These are phyloP conservation scores for Pichia sp. DNA, from an alignment of 1,139 yeast species.

Conservation along the genomic window DNA sequence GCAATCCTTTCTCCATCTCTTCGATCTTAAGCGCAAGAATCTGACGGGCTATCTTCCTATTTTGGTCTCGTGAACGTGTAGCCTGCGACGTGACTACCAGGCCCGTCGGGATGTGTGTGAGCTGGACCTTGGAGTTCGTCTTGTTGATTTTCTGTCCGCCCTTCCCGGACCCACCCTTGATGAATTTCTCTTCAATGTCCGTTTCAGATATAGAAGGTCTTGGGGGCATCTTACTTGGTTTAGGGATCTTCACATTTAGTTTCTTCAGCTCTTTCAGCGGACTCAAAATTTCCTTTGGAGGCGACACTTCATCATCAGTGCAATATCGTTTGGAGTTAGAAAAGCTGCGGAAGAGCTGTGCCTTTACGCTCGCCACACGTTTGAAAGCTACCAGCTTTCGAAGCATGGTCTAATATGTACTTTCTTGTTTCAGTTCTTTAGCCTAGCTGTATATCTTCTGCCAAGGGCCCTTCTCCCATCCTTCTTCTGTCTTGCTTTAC, in stretches of 20 bases:
- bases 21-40: conserved; percentile 71
- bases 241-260: conserved; percentile 36
- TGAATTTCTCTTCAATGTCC: conserved; percentile 71
- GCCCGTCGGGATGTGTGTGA: conserved; percentile 84
- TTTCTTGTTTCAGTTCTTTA: too few species aligned
- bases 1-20: conserved; percentile 45
- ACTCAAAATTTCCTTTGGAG: background rate
- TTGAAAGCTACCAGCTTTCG: background rate
- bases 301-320: background rate
- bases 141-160: conserved; percentile 97
- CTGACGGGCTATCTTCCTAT: conserved; percentile 78
- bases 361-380: background rate
- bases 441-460: too few species aligned
- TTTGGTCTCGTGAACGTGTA: conserved; percentile 82
- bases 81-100: conserved; percentile 83
- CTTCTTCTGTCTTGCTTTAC: background rate
- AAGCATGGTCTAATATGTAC: background rate
- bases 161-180: conserved; percentile 90
- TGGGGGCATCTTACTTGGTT: conserved; percentile 66
- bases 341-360: background rate
- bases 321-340: background rate
- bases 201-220: conserved; percentile 67
- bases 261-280: conserved; percentile 7
- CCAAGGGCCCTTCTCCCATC: too few species aligned
- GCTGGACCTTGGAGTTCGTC: conserved; percentile 88